Evolutionary conservation across 805 yeast species (phyloP).

Genomic region (Teunomyces gatunensis): DNA sequence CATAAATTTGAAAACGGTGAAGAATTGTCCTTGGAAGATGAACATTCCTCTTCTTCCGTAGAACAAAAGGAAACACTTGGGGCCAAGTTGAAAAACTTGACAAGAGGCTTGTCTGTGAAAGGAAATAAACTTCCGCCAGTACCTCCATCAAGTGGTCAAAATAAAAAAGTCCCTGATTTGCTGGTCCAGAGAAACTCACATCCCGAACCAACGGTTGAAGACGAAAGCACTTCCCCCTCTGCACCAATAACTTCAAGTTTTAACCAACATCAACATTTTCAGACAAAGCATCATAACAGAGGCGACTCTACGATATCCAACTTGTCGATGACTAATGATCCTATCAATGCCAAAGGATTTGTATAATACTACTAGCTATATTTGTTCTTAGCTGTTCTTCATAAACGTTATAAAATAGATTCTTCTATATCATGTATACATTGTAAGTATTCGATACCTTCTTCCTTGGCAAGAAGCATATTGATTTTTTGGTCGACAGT

Average conservation of each 20-base stretch:
- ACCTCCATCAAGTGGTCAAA: constrained; percentile 3
- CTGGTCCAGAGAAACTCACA: constrained; percentile 6
- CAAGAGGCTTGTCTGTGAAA: constrained; percentile 40
- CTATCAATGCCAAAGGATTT: constrained; percentile 26
- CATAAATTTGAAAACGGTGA: constrained; percentile 16
- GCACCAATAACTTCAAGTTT: constrained; percentile 9
- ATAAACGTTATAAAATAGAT: neutral
- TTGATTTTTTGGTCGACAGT: neutral
- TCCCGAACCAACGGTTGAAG: constrained; percentile 7
- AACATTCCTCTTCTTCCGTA: constrained; percentile 2
- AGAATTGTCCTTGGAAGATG: neutral
- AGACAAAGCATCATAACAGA: constrained; percentile 23
- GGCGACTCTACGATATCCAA: constrained; percentile 21
- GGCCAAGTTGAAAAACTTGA: constrained; percentile 42
- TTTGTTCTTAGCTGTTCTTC: constrained; percentile 2
- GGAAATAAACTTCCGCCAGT: constrained; percentile 12
- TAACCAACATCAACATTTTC: constrained; percentile 5
- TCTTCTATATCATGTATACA: neutral
- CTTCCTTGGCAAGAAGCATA: neutral
- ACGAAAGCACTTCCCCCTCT: constrained; percentile 9
- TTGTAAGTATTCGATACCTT: neutral
- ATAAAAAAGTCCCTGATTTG: constrained; percentile 27
- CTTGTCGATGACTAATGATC: constrained; percentile 17
- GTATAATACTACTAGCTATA: constrained; percentile 11
- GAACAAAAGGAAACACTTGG: constrained; percentile 20